These are phyloP conservation scores for Mycena kentingensis DNA, from an alignment of 768 basidiomycete species.

Conservation along the genomic window DNA sequence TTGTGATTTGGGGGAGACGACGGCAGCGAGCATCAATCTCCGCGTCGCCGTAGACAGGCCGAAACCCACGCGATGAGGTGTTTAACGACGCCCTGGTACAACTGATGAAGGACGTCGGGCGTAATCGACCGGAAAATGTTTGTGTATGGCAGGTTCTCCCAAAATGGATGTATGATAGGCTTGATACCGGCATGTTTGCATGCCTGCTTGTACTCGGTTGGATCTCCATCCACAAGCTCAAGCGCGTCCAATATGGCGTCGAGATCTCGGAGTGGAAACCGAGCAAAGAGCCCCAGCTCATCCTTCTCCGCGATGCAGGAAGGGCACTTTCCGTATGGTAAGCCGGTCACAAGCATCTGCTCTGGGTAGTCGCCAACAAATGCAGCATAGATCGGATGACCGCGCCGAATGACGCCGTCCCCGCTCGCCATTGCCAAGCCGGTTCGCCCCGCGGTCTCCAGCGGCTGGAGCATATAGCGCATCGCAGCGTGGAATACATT, in stretches of 20 bases:
- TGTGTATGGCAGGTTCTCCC: conserved; percentile 27
- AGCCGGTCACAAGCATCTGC: conserved; percentile 20
- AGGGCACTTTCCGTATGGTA: conserved; percentile 21
- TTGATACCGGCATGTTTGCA: no score
- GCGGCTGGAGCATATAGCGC: conserved; percentile 23
- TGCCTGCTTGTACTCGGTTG: conserved; percentile 14
- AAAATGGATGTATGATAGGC: conserved; percentile 33
- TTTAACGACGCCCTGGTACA: conserved; percentile 31
- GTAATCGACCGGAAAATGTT: conserved; percentile 35
- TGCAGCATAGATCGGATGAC: conserved; percentile 16
- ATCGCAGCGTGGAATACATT: conserved; percentile 35
- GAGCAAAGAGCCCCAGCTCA: neutral
- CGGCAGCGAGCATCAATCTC: conserved; percentile 33
- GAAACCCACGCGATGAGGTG: conserved; percentile 31
- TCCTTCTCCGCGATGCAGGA: neutral
- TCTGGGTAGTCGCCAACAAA: conserved; percentile 28
- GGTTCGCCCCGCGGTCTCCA: conserved; percentile 17
- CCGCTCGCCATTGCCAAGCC: conserved; percentile 24
- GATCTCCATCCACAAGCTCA: conserved; percentile 13
- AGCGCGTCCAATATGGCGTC: no score
- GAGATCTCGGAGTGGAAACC: neutral
- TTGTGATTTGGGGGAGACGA: conserved; percentile 30
- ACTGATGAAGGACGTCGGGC: conserved; percentile 30
- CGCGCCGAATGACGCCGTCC: conserved; percentile 27
- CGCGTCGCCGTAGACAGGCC: conserved; percentile 4